Base-by-base conservation (phyloP, 2,329 filamentous ascomycete genomes). In the Pseudonectria foliicola region DNA sequence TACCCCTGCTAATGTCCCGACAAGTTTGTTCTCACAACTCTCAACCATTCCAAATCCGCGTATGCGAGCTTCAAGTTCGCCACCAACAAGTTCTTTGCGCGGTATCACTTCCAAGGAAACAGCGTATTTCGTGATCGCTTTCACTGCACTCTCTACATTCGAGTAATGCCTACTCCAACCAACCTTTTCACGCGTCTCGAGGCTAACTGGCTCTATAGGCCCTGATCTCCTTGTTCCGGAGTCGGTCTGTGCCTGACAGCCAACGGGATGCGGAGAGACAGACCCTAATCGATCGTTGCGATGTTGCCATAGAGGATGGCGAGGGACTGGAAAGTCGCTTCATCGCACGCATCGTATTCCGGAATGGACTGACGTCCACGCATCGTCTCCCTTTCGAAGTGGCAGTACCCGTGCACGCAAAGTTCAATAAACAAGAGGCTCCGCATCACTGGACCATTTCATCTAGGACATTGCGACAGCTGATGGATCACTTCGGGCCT, bases 11-110 rank as follows among this genome's bases (percentile, higher is more conserved):
- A 25, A 33, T 18, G 16, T 48, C 48, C 21, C 23, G 23, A 3
- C 25, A 31, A 85, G 84, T 72, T 90, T 44, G 70, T 80, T 4
- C 67, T 90, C 35, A 86, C 82, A 11, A 78, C 84, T 11, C 66
- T 90, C 44, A 90, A 90, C 56, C 74, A 75, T n/a, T 85, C 84
- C 37, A 86, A 85, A 53, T 86, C 85, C 4, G 83, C 82, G 13
- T 89, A 89, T 56, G 79, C 81, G 16, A 82, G 80, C 39, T 80
- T 87, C 50, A 73, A 73, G 7, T 77, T 89, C 34, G 68, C 80
- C 28, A 71, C 75, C 27, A 73, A 66, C 45, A 71, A 75, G 26
- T 89, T 89, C 64, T 88, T 88, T 61, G 74, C 79, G 6, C 73
- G 72, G 25, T 90, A 88, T 59, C 71, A 75, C 34, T 90, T 78